Evolutionary conservation across 306 rosid genomes (phyloP).

Genomic region (Cucurbita ficifolia): DNA sequence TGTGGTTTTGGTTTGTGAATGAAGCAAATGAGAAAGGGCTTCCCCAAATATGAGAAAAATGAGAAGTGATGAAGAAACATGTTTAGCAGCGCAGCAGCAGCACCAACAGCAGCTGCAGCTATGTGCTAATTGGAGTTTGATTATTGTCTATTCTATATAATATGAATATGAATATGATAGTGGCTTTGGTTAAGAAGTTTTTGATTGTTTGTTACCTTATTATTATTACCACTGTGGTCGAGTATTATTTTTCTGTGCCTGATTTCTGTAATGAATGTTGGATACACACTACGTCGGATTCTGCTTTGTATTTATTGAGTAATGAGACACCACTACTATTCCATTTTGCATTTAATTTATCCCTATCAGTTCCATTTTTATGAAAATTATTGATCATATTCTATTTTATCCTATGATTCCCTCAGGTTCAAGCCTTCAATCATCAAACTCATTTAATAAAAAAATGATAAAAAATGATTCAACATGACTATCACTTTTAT

Average conservation of each 20-base stretch:
- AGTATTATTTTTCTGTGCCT: neutral
- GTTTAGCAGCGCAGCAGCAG: neutral
- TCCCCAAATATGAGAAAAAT: conserved; percentile 8
- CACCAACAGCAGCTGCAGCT: neutral
- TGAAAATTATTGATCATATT: too few relatives aligned
- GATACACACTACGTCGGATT: neutral
- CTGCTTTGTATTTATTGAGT: neutral
- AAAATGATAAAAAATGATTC: too few relatives aligned
- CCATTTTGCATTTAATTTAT: neutral
- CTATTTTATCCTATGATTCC: too few relatives aligned
- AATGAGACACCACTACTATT: neutral
- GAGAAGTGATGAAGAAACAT: neutral
- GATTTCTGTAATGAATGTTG: neutral
- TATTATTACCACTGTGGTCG: neutral
- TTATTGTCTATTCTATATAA: neutral
- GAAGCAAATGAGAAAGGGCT: conserved; percentile 5
- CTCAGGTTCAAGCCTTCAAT: too few relatives aligned
- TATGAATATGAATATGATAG: neutral
- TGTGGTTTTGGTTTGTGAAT: conserved; percentile 4
- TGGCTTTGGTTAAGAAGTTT: neutral
- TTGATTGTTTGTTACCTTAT: neutral
- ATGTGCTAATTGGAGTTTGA: conserved; percentile 4
- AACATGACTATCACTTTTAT: too few relatives aligned
- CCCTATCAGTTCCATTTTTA: neutral
- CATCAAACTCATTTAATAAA: too few relatives aligned